Evolutionary conservation across 495 filamentous ascomycete species (phyloP).

Genomic region (Xylaria acuta): DNA sequence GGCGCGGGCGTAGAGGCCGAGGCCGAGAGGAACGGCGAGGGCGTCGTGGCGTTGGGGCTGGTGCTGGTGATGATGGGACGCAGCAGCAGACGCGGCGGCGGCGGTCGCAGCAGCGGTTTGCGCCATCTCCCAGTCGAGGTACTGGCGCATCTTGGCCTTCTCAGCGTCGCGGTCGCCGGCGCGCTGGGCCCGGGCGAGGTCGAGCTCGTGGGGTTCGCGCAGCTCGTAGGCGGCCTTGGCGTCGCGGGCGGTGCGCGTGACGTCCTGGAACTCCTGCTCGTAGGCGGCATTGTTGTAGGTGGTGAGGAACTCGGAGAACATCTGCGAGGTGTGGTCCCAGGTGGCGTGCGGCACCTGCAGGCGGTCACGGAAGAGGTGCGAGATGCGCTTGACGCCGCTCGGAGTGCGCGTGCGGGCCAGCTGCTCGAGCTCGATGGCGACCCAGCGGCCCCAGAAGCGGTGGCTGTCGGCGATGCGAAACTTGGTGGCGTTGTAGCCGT

Average conservation of each 20-base stretch:
- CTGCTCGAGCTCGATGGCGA: conserved; percentile 62
- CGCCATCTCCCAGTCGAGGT: conserved; percentile 81
- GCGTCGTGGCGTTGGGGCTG: conserved; percentile 54
- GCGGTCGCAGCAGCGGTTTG: conserved; percentile 46
- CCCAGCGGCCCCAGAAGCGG: conserved; percentile 87
- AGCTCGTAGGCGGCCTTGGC: conserved; percentile 71
- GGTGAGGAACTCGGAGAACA: conserved; percentile 81
- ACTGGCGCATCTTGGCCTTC: conserved; percentile 69
- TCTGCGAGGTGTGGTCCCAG: conserved; percentile 85
- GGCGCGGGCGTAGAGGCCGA: conserved; percentile 80
- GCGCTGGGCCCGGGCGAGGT: conserved; percentile 64
- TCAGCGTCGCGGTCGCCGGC: conserved; percentile 63
- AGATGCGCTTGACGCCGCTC: conserved; percentile 68
- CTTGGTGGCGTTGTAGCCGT: conserved; percentile 76
- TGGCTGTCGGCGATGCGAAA: conserved; percentile 87
- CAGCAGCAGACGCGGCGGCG: conserved; percentile 19
- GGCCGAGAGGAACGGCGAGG: conserved; percentile 64
- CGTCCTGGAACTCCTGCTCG: conserved; percentile 78
- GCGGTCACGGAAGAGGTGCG: conserved; percentile 72
- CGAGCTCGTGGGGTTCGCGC: conserved; percentile 75
- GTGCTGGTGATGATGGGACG: background rate
- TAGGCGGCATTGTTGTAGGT: conserved; percentile 76
- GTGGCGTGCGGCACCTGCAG: conserved; percentile 80
- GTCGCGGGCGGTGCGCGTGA: conserved; percentile 66
- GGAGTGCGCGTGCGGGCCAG: conserved; percentile 59